Conservation (phyloP, 202 grass and related monocot species). For the Musa balbisiana region DNA sequence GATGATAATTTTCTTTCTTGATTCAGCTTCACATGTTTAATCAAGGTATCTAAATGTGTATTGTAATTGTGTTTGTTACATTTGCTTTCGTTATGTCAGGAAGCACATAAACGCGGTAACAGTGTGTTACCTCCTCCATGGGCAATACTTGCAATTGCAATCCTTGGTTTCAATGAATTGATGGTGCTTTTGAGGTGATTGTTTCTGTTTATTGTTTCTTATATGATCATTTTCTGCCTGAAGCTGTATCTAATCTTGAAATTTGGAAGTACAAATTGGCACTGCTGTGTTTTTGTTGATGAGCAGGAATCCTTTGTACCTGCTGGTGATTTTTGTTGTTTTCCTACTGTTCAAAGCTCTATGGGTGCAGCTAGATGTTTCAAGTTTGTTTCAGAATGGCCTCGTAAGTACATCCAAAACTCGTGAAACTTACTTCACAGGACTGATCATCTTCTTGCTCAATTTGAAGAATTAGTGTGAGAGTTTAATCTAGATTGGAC, state of each 20-base stretch:
- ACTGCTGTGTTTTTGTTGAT: slow-evolving; percentile 1
- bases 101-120: slow-evolving; percentile 20
- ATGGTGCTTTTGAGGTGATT: slow-evolving; percentile 24
- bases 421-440: background rate
- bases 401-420: slow-evolving; percentile 1
- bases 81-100: slow-evolving; percentile 12
- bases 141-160: slow-evolving; percentile 21
- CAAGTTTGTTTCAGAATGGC: slow-evolving; percentile 11
- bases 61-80: background rate
- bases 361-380: slow-evolving; percentile 19
- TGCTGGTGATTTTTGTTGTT: slow-evolving; percentile 15
- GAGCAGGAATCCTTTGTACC: slow-evolving; percentile 25
- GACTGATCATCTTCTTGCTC: background rate
- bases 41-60: background rate
- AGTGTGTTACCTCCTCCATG: slow-evolving; percentile 26
- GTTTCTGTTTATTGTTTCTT: background rate
- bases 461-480: too few relatives aligned
- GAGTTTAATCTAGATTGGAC: too few relatives aligned
- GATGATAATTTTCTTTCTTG: background rate
- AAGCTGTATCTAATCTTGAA: background rate
- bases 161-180: slow-evolving; percentile 29
- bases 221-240: background rate
- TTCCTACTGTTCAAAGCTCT: slow-evolving; percentile 9
- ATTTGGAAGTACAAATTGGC: background rate
- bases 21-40: background rate